Percentiles rank a stretch among this genome's conserved stretches.
phyloP scores from a whole-genome alignment of 192 early-diverging fungal genomes.

The Geranomyces variabilis region DNA sequence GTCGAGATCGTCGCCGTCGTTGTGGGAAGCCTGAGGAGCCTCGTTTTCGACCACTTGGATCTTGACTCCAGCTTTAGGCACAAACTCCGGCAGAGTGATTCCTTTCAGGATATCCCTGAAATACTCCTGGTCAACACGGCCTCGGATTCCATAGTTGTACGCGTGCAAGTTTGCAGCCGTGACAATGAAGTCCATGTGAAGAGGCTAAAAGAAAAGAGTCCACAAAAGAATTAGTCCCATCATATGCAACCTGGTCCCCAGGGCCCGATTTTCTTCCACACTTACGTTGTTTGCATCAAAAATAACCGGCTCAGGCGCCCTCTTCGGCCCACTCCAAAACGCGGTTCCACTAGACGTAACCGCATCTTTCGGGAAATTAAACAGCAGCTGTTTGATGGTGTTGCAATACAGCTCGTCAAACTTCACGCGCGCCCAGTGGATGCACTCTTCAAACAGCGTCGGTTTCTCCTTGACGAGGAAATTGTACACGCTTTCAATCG shows the following conservation, averaged over 20 bases:
- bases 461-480: conserved; percentile 79
- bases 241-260: too few relatives aligned
- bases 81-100: conserved; percentile 79
- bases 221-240: too few relatives aligned
- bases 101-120: conserved; percentile 64
- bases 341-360: conserved; percentile 82
- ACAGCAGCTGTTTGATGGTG: conserved; percentile 91
- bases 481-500: conserved; percentile 72
- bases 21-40: conserved; percentile 47
- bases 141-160: conserved; percentile 93
- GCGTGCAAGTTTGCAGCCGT: conserved; percentile 92
- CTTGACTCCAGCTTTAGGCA: conserved; percentile 89
- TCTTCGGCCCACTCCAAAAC: conserved; percentile 98
- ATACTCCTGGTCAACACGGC: conserved; percentile 68
- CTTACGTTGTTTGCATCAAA: conserved; percentile 78
- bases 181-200: conserved; percentile 90
- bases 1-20: conserved; percentile 64
- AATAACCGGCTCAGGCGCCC: conserved; percentile 79
- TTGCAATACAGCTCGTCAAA: conserved; percentile 96
- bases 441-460: conserved; percentile 86
- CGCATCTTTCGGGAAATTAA: conserved; percentile 95
- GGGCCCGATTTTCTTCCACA: too few relatives aligned
- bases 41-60: conserved; percentile 96
- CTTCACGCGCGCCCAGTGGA: conserved; percentile 86
- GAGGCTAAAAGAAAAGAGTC: conserved; percentile 35